Conservation (phyloP, 164 flowering plant species). For the Stephania japonica region DNA sequence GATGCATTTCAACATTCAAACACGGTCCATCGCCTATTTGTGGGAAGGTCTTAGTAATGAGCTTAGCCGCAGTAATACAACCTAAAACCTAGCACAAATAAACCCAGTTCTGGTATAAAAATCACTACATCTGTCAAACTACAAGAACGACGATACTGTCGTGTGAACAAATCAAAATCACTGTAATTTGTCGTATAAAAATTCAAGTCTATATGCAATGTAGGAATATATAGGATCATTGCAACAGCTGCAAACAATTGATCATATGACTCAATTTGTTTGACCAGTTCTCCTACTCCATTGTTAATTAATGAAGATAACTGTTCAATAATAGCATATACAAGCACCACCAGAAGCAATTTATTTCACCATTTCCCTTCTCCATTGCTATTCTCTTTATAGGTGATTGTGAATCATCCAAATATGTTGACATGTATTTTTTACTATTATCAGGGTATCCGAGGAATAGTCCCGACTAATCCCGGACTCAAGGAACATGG, state of each 20-base stretch:
- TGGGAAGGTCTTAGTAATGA: conserved; percentile 51
- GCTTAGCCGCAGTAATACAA: conserved; percentile 59
- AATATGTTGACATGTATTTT: too few relatives aligned
- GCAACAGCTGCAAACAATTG: neutral
- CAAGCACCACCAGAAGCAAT: neutral
- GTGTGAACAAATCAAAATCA: neutral
- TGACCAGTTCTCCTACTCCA: neutral
- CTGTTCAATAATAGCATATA: too few relatives aligned
- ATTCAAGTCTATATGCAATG: neutral
- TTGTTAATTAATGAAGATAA: neutral
- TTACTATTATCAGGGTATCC: too few relatives aligned
- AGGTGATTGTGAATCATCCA: too few relatives aligned
- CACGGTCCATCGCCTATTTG: conserved; percentile 68
- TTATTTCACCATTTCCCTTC: neutral
- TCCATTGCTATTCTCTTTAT: too few relatives aligned
- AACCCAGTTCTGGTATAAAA: neutral
- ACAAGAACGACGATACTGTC: neutral
- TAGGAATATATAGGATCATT: neutral
- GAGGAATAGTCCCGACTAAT: too few relatives aligned
- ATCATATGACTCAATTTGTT: too few relatives aligned
- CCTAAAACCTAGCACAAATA: conserved; percentile 64
- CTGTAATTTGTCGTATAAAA: neutral
- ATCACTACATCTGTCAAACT: neutral
- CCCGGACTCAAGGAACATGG: too few relatives aligned
- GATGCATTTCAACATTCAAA: conserved; percentile 63